Evolutionary conservation across 2,329 filamentous ascomycete species (phyloP), one percentile per base, ranked within the genome.

Genomic region (Onygenales sp.): DNA sequence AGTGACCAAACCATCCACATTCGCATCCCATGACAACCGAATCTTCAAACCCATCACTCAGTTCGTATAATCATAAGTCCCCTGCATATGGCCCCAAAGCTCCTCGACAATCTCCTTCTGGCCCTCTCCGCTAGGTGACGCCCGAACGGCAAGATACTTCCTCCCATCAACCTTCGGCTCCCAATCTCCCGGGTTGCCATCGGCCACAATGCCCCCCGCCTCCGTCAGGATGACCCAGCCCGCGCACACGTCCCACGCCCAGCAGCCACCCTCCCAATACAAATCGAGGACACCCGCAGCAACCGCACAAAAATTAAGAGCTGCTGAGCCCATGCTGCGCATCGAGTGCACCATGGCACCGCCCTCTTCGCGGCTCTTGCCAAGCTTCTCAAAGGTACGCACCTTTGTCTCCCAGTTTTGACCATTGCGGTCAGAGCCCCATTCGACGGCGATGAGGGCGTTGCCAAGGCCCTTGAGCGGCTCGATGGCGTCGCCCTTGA

Each of bases 191-290:
- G 76, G 74, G 60, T 81, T 82, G 2, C 77, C 79, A 62, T 82
- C 80, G 10, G 78, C 80, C 54, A 84, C 72, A 21, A 76, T 71
- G 0, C 82, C 82, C 0, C 81, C 82, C 1, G 81, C 79, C 65
- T 84, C 82, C 27, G 71, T 73, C 42, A 84, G 60, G 50, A 84
- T 77, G 2, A 81, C 74, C 81, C 80, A 83, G 0, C 77, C 82
- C 4, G 81, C 81, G 61, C 79, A 83, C 8, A 84, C 80, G 70
- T 84, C 81, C 81, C 81, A 84, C 6, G 79, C 79, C 81, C 80
- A 84, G 61, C 79, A 83, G 0, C 82, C 82, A 2, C 77, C 80
- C 61, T 84, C 82, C 81, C 82, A 85, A 56, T 83, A 84, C n/a
- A 80, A 61, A 67, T 85, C 81, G 49, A 83, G 54, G 21, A 70